Conservation (phyloP, 371 early-diverging fungal genomes). For the Rhizopus microsporus region DNA sequence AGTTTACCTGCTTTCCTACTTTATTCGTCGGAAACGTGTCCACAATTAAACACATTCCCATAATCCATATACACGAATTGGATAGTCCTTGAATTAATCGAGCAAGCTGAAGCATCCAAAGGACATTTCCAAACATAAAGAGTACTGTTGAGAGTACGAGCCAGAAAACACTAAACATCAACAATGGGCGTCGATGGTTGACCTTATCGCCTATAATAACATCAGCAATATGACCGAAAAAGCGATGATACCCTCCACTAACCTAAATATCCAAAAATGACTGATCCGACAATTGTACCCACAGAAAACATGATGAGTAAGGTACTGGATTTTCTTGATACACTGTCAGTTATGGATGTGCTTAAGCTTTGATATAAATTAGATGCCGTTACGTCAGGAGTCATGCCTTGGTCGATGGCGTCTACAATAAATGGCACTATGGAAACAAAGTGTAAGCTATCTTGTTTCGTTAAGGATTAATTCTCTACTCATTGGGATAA, state of each 20-base stretch:
- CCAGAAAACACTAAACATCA: constrained; percentile 58
- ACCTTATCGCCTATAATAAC: constrained; percentile 21
- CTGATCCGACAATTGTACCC: constrained; percentile 70
- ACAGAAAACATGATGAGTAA: constrained; percentile 62
- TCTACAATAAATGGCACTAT: constrained; percentile 67
- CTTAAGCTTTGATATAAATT: constrained; percentile 10
- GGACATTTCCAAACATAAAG: constrained; percentile 51
- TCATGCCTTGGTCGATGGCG: constrained; percentile 32
- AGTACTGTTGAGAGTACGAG: constrained; percentile 53
- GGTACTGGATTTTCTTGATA: constrained; percentile 60
- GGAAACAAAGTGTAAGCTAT: not conserved
- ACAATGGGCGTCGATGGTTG: constrained; percentile 43
- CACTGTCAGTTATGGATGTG: constrained; percentile 33
- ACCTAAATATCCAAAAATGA: constrained; percentile 58
- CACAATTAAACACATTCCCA: constrained; percentile 56
- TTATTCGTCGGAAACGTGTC: constrained; percentile 52
- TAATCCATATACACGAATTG: constrained; percentile 56
- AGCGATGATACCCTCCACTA: constrained; percentile 29
- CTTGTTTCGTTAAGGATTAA: not conserved
- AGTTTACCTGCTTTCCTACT: constrained; percentile 45
- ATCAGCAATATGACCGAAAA: not conserved
- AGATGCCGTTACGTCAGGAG: constrained; percentile 2
- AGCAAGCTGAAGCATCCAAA: constrained; percentile 56
- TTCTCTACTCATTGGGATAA: constrained; percentile 66
- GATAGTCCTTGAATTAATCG: constrained; percentile 63